A percentile compares a stretch with the other conserved stretches of the same genome.
These are phyloP conservation scores for Coprinellus micaceus DNA, from an alignment of 768 basidiomycete genomes.

Conservation along the genomic window DNA sequence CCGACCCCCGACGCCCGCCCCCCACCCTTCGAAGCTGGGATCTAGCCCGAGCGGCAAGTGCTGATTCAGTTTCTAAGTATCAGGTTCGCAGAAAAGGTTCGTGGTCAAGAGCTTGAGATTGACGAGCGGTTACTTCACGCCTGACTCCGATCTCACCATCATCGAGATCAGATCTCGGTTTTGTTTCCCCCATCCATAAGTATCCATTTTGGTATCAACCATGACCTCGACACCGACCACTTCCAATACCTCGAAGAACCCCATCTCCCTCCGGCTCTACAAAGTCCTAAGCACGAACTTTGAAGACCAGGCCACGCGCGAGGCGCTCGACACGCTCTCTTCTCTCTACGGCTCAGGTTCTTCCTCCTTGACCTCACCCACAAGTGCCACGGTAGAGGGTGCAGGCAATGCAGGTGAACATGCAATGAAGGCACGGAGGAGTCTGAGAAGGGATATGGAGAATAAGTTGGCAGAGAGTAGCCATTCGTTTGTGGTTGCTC, in stretches of 20 bases:
- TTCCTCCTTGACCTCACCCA: slow-evolving; percentile 25
- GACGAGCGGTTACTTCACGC: no score
- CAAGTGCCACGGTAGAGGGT: slow-evolving; percentile 26
- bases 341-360: slow-evolving; percentile 55
- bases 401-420: slow-evolving; percentile 46
- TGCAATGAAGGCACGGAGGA: slow-evolving; percentile 72
- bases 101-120: no score
- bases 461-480: slow-evolving; percentile 78
- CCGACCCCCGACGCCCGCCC: no score
- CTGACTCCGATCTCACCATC: no score
- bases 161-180: no score
- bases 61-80: no score
- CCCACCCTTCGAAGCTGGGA: no score
- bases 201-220: no score
- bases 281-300: slow-evolving; percentile 84
- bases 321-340: slow-evolving; percentile 81
- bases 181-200: no score
- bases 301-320: slow-evolving; percentile 70
- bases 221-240: slow-evolving; percentile 11
- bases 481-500: slow-evolving; percentile 74
- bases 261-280: slow-evolving; percentile 83
- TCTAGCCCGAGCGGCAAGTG: no score
- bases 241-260: slow-evolving; percentile 43
- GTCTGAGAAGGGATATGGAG: slow-evolving; percentile 83
- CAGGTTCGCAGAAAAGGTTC: no score